phyloP scores from a whole-genome alignment of 352 stramenopile genomes.

The Thraustochytrium striatum region DNA sequence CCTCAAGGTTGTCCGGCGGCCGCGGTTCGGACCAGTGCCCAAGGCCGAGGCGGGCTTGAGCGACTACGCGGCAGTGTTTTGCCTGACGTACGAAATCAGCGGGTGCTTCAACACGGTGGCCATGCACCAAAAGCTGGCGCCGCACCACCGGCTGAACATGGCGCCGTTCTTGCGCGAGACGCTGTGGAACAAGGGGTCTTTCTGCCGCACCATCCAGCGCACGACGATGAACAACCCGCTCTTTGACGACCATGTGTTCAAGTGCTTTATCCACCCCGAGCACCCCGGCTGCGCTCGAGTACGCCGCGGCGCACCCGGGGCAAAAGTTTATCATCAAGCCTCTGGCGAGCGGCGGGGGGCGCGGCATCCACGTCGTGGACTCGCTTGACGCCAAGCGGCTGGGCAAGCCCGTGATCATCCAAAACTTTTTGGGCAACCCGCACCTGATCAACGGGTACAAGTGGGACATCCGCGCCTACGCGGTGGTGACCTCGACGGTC shows the following conservation, averaged over 20 bases:
- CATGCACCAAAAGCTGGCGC: background rate
- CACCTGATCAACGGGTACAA: slow-evolving; percentile 83
- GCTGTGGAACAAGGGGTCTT: slow-evolving; percentile 37
- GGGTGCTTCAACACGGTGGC: background rate
- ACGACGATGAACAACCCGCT: background rate
- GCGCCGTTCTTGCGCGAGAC: background rate
- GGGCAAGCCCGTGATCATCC: slow-evolving; percentile 67
- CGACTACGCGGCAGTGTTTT: background rate
- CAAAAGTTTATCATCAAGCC: slow-evolving; percentile 2
- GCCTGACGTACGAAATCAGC: background rate
- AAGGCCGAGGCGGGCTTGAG: background rate
- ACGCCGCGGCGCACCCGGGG: background rate
- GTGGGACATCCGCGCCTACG: slow-evolving; percentile 85
- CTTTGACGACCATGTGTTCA: background rate
- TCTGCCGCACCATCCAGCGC: background rate
- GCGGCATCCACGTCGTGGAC: background rate
- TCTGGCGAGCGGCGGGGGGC: background rate
- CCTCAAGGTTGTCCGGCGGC: background rate
- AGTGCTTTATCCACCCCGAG: background rate
- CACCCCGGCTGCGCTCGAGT: background rate
- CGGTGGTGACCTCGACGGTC: slow-evolving; percentile 76
- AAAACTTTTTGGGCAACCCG: slow-evolving; percentile 80
- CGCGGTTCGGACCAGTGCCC: background rate
- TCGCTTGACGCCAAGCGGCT: background rate
- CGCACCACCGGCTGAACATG: slow-evolving; percentile 2